phyloP scores from a whole-genome alignment of 73 alveolate species.

The Paramecium octaurelia region DNA sequence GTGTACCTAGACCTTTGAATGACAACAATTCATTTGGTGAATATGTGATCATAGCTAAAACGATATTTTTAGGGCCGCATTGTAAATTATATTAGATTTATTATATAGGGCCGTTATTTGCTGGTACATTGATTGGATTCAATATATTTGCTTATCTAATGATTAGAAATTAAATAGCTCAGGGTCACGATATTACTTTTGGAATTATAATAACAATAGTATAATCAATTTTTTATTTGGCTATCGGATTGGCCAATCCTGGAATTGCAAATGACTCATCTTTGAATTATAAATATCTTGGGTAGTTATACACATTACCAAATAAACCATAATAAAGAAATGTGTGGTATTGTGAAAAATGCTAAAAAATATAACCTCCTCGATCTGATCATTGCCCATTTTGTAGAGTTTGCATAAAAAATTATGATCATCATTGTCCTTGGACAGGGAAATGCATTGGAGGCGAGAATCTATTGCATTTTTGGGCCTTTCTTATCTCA shows the following conservation, averaged over 20 bases:
- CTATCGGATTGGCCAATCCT: neutral
- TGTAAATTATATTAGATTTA: neutral
- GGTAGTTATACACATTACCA: neutral
- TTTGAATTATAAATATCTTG: neutral
- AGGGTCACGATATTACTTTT: neutral
- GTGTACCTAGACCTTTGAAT: neutral
- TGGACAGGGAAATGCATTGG: constrained; percentile 92
- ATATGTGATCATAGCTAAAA: neutral
- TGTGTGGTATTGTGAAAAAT: constrained; percentile 35
- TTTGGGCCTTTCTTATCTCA: constrained; percentile 52
- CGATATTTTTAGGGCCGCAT: neutral
- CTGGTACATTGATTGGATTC: neutral
- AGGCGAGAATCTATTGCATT: constrained; percentile 62
- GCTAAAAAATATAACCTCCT: constrained; percentile 13
- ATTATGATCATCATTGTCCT: constrained; percentile 86
- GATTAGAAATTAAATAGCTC: neutral
- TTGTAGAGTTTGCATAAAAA: constrained; percentile 71
- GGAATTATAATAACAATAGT: neutral
- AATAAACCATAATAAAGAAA: neutral
- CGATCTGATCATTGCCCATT: constrained; percentile 67
- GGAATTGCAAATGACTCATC: neutral
- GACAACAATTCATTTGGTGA: neutral
- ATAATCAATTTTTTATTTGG: neutral
- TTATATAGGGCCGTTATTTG: neutral
- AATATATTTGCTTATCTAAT: neutral